Base-by-base conservation (phyloP, 208 protist species). In the Paratrypanosoma confusum region DNA sequence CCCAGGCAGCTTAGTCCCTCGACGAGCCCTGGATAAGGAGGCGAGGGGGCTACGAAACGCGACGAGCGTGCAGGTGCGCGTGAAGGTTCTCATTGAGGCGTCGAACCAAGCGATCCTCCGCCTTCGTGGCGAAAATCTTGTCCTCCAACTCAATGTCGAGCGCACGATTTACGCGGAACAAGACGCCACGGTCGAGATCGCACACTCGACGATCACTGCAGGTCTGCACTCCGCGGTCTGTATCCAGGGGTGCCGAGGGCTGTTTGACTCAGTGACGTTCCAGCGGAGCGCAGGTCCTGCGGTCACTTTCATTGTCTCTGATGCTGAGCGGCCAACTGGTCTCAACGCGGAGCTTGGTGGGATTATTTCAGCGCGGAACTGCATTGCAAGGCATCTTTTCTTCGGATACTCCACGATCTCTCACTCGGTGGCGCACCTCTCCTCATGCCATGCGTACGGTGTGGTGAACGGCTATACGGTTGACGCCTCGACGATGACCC, bases 381-480 rank as follows among this genome's bases (percentile, higher is more conserved):
- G 71, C 52, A 29, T 47, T 3, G 61, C 62, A n/a, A 45, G 43
- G 25, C 39, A 72, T 39, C 50, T 89, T 10, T 83, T 80, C 57
- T 89, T 89, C 53, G 71, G 65, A 13, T 81, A 80, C 48, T 78
- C 68, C 24, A 66, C 73, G 21, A 80, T 81, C 50, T 65, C 74
- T 0, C 68, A 84, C 57, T 89, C 80, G 13, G 71, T 82, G 21
- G 65, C 69, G 5, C 64, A 83, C 32, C 53, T 90, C 40, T 71
- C 73, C 27, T 53, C 50, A 29, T 90, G 81, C 50, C 75, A 78
- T 60, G 55, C 71, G 2, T 49, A 63, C 7, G 45, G 82, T 39
- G 71, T 80, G 16, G 65, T 89, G 23, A 84, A 89, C 56, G 74
- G 80, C 28, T 89, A 71, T 57, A 89, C 80, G 3, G 56, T 89